These are phyloP conservation scores for Ustilago xerochloae DNA, from an alignment of 1,284 basidiomycete genomes.

Conservation along the genomic window DNA sequence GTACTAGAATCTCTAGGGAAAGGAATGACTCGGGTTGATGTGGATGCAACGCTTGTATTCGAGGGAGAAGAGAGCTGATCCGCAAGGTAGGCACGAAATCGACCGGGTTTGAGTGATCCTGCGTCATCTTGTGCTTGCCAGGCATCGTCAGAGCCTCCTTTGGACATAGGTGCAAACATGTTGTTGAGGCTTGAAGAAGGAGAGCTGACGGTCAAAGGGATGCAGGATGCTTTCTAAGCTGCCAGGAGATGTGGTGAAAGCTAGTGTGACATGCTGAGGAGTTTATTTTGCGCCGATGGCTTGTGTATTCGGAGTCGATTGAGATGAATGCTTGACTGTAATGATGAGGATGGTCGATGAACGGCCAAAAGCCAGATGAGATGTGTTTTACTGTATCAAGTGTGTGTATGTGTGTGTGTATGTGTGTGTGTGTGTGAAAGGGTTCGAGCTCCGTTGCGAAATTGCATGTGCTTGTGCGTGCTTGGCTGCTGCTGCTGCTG, in stretches of 20 bases:
- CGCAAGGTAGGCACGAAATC: constrained; percentile 49
- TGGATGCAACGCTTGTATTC: not conserved
- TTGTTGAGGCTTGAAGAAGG: not conserved
- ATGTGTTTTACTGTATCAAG: no score
- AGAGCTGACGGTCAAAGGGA: not conserved
- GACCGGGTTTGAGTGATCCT: constrained; percentile 50
- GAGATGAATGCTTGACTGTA: not conserved
- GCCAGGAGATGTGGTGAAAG: not conserved
- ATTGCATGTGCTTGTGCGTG: not conserved
- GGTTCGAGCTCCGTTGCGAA: not conserved
- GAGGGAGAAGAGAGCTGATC: constrained; percentile 27
- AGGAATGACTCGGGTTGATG: constrained; percentile 28
- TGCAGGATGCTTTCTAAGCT: not conserved
- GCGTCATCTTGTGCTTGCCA: constrained; percentile 51
- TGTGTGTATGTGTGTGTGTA: no score
- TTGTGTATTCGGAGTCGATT: not conserved
- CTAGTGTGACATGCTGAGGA: not conserved
- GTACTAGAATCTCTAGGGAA: constrained; percentile 25
- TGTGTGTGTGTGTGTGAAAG: no score
- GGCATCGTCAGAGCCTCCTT: constrained; percentile 45
- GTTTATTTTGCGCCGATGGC: no score
- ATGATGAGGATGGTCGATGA: not conserved
- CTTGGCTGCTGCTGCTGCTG: not conserved
- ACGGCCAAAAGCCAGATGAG: no score
- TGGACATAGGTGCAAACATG: constrained; percentile 55